Percentiles rank a stretch among this genome's conserved stretches.
Evolutionary conservation across 176 grass and related monocot genomes (phyloP).

Genomic region (Neostapfia colusana): DNA sequence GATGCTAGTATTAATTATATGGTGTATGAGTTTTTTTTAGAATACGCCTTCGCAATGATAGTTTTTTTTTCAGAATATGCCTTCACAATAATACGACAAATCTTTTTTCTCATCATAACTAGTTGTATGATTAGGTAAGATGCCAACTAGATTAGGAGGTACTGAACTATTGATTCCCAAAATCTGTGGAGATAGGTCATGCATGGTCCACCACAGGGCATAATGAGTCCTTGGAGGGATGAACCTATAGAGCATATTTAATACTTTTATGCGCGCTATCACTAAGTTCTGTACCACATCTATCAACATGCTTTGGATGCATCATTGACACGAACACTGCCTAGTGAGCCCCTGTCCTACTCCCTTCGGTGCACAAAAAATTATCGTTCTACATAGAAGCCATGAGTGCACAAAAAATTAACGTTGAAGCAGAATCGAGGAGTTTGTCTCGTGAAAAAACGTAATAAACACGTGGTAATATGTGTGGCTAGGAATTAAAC

Average conservation of each 20-base stretch:
- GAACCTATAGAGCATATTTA: constrained; percentile 22
- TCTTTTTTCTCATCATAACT: background rate
- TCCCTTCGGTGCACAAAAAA: too few species aligned
- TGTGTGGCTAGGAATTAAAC: too few species aligned
- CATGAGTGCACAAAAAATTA: too few species aligned
- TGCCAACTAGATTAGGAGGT: constrained; percentile 36
- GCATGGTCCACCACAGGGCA: constrained; percentile 28
- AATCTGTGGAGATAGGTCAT: constrained; percentile 34
- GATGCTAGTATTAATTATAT: background rate
- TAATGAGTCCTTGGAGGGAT: constrained; percentile 31
- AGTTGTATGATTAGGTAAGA: constrained; percentile 1
- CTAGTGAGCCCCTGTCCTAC: background rate
- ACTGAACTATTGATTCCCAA: constrained; percentile 50
- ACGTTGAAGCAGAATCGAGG: too few species aligned
- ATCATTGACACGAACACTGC: background rate
- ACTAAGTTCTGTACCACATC: background rate
- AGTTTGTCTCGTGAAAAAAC: too few species aligned
- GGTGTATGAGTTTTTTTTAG: background rate
- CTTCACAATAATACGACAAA: background rate
- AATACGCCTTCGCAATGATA: background rate
- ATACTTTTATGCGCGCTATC: background rate
- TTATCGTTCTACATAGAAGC: too few species aligned
- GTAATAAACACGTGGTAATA: too few species aligned
- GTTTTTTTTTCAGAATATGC: background rate
- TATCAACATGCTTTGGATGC: constrained; percentile 16